A percentile compares a stretch with the other conserved stretches of the same genome.
Conservation (phyloP, 1,284 basidiomycete genomes). For the Puccinia triticina region DNA sequence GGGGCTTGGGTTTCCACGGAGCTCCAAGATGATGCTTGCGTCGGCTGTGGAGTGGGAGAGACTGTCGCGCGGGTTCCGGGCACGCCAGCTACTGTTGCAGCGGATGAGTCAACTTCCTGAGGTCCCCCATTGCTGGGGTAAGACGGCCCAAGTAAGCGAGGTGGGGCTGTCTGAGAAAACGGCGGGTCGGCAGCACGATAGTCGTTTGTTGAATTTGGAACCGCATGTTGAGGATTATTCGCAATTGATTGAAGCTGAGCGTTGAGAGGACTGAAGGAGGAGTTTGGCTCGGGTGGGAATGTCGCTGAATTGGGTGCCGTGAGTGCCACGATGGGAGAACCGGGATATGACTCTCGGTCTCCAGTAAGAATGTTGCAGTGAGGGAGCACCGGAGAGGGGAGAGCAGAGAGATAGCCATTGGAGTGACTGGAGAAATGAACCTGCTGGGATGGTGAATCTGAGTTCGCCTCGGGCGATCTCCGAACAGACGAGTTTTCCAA, state of each 20-base stretch:
- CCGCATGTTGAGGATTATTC: not conserved
- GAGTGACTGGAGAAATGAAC: slow-evolving; percentile 1
- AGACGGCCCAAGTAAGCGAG: slow-evolving; percentile 12
- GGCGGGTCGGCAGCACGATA: slow-evolving; percentile 4
- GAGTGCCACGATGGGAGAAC: slow-evolving; percentile 32
- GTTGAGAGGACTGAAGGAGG: slow-evolving; percentile 6
- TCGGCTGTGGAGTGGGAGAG: not conserved
- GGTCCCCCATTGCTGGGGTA: not conserved
- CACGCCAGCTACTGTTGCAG: not conserved
- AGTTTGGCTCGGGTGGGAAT: slow-evolving; percentile 1
- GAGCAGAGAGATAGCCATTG: slow-evolving; percentile 36
- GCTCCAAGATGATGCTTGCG: slow-evolving; percentile 22
- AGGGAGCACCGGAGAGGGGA: slow-evolving; percentile 19
- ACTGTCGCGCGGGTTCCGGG: not conserved
- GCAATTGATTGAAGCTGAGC: slow-evolving; percentile 4
- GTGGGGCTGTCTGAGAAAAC: slow-evolving; percentile 23
- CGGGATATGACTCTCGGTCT: slow-evolving; percentile 28
- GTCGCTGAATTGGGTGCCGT: slow-evolving; percentile 39
- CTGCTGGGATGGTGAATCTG: slow-evolving; percentile 2
- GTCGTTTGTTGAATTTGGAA: slow-evolving; percentile 3
- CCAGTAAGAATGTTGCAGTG: not conserved
- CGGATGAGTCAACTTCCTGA: not conserved
- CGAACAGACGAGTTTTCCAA: slow-evolving; percentile 14
- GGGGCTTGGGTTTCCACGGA: slow-evolving; percentile 37
- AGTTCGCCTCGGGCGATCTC: slow-evolving; percentile 30